A percentile compares a stretch with the other conserved stretches of the same genome.
These are phyloP conservation scores for Dalbergia cochinchinensis DNA, from an alignment of 306 rosid genomes.

Conservation along the genomic window DNA sequence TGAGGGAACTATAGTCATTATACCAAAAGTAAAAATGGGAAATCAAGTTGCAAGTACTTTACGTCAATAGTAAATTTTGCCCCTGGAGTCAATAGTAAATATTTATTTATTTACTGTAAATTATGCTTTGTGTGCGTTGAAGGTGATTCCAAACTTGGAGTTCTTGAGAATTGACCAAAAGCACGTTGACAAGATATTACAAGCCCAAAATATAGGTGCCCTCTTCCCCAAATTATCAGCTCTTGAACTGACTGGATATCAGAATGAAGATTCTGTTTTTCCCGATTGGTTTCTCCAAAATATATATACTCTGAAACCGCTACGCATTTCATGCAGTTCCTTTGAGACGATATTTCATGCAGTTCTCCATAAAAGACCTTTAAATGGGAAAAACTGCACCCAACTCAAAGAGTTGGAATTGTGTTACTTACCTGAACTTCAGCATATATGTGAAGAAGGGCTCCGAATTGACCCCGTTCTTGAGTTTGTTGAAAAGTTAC, in stretches of 20 bases:
- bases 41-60: no score
- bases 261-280: neutral
- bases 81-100: no score
- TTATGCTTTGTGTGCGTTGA: neutral
- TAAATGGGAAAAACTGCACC: neutral
- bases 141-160: conserved; percentile 9
- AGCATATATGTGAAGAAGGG: neutral
- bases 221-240: neutral
- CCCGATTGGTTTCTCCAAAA: conserved; percentile 4
- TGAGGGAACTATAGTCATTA: no score
- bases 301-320: neutral
- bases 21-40: neutral
- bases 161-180: neutral
- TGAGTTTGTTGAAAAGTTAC: neutral
- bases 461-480: neutral
- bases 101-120: neutral
- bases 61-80: neutral
- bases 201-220: neutral
- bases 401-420: neutral
- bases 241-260: neutral
- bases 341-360: neutral
- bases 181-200: neutral
- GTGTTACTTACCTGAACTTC: neutral
- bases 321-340: neutral
- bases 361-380: neutral